These are phyloP conservation scores for Kitagawia praeruptora DNA, from an alignment of 129 eudicot genomes.

Conservation along the genomic window DNA sequence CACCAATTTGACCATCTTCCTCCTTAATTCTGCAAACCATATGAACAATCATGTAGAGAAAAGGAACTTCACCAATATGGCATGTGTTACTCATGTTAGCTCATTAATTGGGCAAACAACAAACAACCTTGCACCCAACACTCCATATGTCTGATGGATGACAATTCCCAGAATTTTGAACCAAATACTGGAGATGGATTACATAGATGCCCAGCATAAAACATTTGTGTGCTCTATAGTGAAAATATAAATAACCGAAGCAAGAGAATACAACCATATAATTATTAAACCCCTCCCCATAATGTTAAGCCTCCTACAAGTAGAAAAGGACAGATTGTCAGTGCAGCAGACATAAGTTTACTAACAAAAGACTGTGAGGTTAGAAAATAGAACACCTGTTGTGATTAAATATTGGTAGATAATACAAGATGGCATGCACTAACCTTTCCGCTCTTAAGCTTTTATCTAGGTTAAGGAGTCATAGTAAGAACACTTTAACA, in stretches of 20 bases:
- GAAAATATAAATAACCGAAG: not conserved
- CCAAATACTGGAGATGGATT: not conserved
- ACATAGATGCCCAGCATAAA: not conserved
- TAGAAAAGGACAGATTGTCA: conserved; percentile 9
- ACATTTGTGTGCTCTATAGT: not conserved
- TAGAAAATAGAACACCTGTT: not conserved
- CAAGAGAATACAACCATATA: not conserved
- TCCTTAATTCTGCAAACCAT: conserved; percentile 52
- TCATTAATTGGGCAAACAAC: not conserved
- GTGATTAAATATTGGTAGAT: not conserved
- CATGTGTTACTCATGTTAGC: too few species aligned
- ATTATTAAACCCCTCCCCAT: too few species aligned
- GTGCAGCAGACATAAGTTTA: not conserved
- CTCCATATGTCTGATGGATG: conserved; percentile 95
- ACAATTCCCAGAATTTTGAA: not conserved
- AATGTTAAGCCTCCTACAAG: conserved; percentile 90
- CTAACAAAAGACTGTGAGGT: not conserved
- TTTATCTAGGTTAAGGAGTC: too few species aligned
- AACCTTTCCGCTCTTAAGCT: not conserved
- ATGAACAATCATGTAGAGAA: conserved; percentile 11
- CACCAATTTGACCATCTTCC: conserved; percentile 66
- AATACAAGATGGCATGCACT: not conserved
- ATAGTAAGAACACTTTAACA: too few species aligned
- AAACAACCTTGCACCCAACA: conserved; percentile 49
- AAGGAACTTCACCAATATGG: not conserved